Evolutionary conservation across 495 filamentous ascomycete genomes (phyloP), one percentile per base, ranked within the genome.

Genomic region (Penicillium steckii): DNA sequence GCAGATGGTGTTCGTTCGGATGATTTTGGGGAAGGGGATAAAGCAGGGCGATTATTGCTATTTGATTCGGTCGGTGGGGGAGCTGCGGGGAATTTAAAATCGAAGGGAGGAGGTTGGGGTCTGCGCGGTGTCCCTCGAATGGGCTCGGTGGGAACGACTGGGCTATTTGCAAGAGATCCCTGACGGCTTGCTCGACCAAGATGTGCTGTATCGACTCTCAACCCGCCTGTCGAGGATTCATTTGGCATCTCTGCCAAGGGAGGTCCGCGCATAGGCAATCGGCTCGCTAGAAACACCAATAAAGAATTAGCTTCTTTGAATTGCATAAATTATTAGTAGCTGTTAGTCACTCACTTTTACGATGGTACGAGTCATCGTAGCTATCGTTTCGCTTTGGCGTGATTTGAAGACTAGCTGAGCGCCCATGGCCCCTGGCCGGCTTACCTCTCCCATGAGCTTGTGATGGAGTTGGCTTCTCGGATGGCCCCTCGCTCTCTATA

Each of bases 351-450:
- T 8, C 76, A 81, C 80, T 73, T 73, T 75, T 77, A 25, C 55
- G 46, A 23, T 57, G 56, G 17, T n/a, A n/a, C n/a, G 58, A 52
- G 32, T 75, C 72, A 44, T 73, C 71, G 44, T 73, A 65, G 32
- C 75, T 69, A 44, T 74, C 73, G 55, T 69, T 67, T 55, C 81
- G 77, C 43, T 79, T 78, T 6, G 90, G 83, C 24, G 83, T 57
- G 48, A 91, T 84, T 64, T 96, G 91, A 48, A 96, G 73, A 73
- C 91, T 96, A 3, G 89, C 85, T 46, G 91, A 91, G 38, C 91
- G 80, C 18, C 79, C 85, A 80, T 96, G 91, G 2, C 83, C 80
- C 60, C 81, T 81, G 22, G 50, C 49, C 19, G 83, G 77, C 43
- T 80, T 74, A 10, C 60, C 53, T 13, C 69, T 66, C 30, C 42